Percentiles rank a stretch among this genome's conserved stretches.
phyloP scores from a whole-genome alignment of 2,329 filamentous ascomycete species.

The Beauveria asiatica region DNA sequence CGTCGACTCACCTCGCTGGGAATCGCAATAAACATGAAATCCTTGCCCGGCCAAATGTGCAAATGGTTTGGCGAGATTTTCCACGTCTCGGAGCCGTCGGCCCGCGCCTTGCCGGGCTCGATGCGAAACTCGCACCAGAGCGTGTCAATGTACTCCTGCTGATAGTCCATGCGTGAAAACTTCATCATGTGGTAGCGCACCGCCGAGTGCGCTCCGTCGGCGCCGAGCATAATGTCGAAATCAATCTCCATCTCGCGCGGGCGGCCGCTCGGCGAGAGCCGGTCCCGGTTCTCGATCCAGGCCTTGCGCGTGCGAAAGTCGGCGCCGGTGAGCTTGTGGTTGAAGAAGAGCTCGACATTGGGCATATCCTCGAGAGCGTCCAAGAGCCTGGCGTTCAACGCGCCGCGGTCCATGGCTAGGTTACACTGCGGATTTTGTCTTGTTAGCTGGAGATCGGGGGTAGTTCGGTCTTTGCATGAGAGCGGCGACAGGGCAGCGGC shows the following conservation, averaged over 20 bases:
- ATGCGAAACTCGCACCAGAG: constrained; percentile 96
- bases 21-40: constrained; percentile 98
- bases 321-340: constrained; percentile 84
- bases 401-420: constrained; percentile 75
- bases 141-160: constrained; percentile 92
- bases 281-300: constrained; percentile 66
- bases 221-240: constrained; percentile 92
- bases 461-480: not conserved
- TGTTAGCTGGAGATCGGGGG: not conserved
- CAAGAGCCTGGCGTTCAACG: constrained; percentile 74
- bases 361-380: constrained; percentile 74
- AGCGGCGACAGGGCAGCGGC: not conserved
- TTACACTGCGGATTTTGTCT: constrained; percentile 50
- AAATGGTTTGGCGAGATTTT: constrained; percentile 84
- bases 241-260: constrained; percentile 65
- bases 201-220: constrained; percentile 89
- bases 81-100: constrained; percentile 41
- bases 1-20: constrained; percentile 50
- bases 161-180: constrained; percentile 79
- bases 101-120: constrained; percentile 34
- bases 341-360: constrained; percentile 89
- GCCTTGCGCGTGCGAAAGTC: constrained; percentile 73
- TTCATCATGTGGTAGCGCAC: constrained; percentile 95
- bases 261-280: constrained; percentile 31
- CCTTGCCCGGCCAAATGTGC: constrained; percentile 91